Evolutionary conservation across 2,329 filamentous ascomycete genomes (phyloP).

Genomic region (Nigrospora sphaerica): DNA sequence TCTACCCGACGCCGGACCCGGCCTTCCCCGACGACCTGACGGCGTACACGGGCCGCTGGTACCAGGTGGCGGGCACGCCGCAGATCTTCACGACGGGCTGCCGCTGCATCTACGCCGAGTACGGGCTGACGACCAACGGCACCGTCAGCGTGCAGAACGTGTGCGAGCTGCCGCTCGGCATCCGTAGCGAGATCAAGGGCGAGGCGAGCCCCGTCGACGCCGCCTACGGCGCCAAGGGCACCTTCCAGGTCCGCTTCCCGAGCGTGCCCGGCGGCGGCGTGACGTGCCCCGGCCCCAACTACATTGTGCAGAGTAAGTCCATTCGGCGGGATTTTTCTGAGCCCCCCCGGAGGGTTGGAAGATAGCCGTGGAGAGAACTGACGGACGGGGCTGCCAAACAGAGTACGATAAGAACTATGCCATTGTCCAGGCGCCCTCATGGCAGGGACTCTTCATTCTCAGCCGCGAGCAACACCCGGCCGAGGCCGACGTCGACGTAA

Average conservation of each 20-base stretch:
- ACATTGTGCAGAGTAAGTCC: conserved; percentile 12
- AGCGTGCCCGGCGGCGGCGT: conserved; percentile 3
- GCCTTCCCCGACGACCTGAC: conserved; percentile 7
- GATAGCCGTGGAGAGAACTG: too few species aligned
- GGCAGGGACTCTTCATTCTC: conserved; percentile 9
- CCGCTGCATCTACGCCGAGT: conserved; percentile 10
- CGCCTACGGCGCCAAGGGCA: conserved; percentile 9
- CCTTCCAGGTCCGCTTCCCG: conserved; percentile 9
- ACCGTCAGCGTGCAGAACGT: conserved; percentile 9
- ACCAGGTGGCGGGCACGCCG: conserved; percentile 10
- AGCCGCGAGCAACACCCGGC: conserved; percentile 10
- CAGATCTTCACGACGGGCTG: conserved; percentile 9
- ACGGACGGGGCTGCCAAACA: background rate
- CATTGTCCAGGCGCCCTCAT: conserved; percentile 11
- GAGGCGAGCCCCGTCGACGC: conserved; percentile 7
- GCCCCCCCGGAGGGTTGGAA: too few species aligned
- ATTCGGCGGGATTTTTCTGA: background rate
- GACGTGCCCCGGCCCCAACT: conserved; percentile 10
- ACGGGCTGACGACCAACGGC: conserved; percentile 8
- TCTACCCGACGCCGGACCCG: conserved; percentile 10
- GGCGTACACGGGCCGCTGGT: conserved; percentile 10
- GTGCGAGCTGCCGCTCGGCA: conserved; percentile 7
- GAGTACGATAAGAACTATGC: conserved; percentile 10
- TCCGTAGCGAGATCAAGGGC: conserved; percentile 8
- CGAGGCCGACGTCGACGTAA: conserved; percentile 7